Base-by-base conservation (phyloP, 441 rosid genomes). In the Populus trichocarpa region DNA sequence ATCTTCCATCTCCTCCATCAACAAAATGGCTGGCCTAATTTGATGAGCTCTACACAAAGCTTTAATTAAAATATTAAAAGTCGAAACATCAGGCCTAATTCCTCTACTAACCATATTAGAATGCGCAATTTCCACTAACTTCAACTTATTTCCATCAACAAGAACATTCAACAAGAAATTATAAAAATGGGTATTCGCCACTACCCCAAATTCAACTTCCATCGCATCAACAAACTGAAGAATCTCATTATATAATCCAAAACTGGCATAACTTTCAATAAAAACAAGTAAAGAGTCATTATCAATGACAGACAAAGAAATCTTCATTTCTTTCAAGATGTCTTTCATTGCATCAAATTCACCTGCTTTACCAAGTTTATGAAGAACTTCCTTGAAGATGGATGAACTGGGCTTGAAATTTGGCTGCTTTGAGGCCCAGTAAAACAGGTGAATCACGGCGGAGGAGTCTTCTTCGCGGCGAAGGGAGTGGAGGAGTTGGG, bases 21-120 rank as follows among this genome's bases (percentile, higher is more conserved):
- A 87, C 81, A 91, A 84, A 69, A 90, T 73, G 13, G 98, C 95
- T 26, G 97, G 90, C 84, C 97, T 88, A 82, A 93, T 87, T 79
- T 91, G 97, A 82, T 92, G 98, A 2, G 99, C 95, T 76, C 75
- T 93, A 83, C 98, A 93, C 73, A 92, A 81, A 69, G 98, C 99
- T 81, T 92, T 93, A 33, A 96, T 90, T 81, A 96, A 76, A 59
- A 92, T 86, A 73, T 93, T 96, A 83, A 92, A 93, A 6, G 99
- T 96, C 0, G 93, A 90, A 61, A 93, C 92, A 72, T 96, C 97
- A 3, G 97, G 97, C 77, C 84, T 84, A 77, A 92, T 82, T 64
- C 88, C 91, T 77, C 92, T 86, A 33, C 74, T 77, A 76, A 81
- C 84, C 97, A 93, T 92, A 42, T 81, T 77, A 46, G 83, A 71